Base-by-base conservation (phyloP, 306 rosid species). In the Glycyrrhiza uralensis region DNA sequence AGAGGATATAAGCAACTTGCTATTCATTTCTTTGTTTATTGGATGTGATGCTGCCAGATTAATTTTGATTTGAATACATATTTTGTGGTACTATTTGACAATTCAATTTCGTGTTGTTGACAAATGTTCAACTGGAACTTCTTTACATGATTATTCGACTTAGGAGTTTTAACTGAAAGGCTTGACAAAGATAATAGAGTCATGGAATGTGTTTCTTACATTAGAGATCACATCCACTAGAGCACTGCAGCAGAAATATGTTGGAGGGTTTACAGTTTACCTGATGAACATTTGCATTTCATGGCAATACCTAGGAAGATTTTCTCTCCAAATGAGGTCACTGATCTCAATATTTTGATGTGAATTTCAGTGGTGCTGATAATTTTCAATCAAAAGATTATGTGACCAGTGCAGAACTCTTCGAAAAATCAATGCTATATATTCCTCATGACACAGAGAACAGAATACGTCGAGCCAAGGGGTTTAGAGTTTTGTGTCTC, bases 381-480 rank as follows among this genome's bases (percentile, higher is more conserved):
- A 79, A 79, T 83, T 94, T 94, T 74, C 96, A 87, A 23, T 77
- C 87, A 60, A 94, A 91, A 80, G 96, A 88, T 71, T 94, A 94
- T 56, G 87, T 51, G 76, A 86, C 84, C 51, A 91, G 98, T 79
- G 95, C 92, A 39, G 97, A 91, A 74, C 81, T 91, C 80, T 94
- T 91, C 35, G 98, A 94, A 85, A 94, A 91, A 82, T 85, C 98
- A 72, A 87, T 94, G 97, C 92, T 94, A 57, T 94, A 91, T 72
- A 68, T 94, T 69, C 85, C 96, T 66, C 82, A 86, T 72, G 92
- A 83, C 75, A 76, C 84, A 46, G 96, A 91, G 72, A 87, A 80
- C 74, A 88, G 83, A 80, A 80, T 68, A 75, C 88, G 83, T 67
- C 82, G 98, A 74, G 95, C 91, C 66, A 94, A 94, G 77, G 96